Percentiles rank a stretch among this genome's conserved stretches.
phyloP scores from a whole-genome alignment of 139 green algal species.

The Chlamydomonas sp. region DNA sequence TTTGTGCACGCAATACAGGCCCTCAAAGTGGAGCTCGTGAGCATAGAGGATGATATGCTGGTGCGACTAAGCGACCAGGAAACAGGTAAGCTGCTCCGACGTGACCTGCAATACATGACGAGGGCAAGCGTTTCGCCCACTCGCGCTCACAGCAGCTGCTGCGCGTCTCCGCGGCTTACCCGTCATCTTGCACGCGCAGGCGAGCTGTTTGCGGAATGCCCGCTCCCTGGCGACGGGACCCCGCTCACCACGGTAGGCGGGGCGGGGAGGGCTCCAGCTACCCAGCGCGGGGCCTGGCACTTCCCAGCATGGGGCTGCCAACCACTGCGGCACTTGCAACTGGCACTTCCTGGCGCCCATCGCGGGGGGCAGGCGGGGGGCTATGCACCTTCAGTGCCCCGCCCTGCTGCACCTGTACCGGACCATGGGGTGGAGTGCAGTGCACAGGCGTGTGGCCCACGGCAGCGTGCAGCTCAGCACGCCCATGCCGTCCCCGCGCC shows the following conservation, averaged over 20 bases:
- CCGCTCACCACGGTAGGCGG: conserved; percentile 55
- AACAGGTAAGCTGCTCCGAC: conserved; percentile 17
- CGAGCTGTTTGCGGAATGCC: conserved; percentile 84
- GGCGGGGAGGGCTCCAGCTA: background rate
- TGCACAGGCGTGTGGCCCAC: too few species aligned
- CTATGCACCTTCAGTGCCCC: background rate
- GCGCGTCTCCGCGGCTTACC: background rate
- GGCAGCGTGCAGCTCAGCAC: too few species aligned
- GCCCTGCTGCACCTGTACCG: background rate
- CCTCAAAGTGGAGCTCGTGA: conserved; percentile 36
- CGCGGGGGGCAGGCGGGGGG: too few species aligned
- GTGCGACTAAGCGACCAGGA: conserved; percentile 40
- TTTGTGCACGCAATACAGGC: conserved; percentile 34
- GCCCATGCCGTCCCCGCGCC: background rate
- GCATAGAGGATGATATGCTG: conserved; percentile 19
- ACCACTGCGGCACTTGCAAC: too few species aligned
- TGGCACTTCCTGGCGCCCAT: too few species aligned
- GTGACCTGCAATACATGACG: background rate
- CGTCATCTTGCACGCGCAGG: conserved; percentile 27
- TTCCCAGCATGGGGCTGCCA: too few species aligned
- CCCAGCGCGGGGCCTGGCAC: too few species aligned
- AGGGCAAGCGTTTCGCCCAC: background rate
- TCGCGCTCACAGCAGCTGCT: background rate
- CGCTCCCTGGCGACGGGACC: conserved; percentile 59
- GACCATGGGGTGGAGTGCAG: background rate